Conservation (phyloP, 257 asterid genomes). For the Jacaranda mimosifolia region DNA sequence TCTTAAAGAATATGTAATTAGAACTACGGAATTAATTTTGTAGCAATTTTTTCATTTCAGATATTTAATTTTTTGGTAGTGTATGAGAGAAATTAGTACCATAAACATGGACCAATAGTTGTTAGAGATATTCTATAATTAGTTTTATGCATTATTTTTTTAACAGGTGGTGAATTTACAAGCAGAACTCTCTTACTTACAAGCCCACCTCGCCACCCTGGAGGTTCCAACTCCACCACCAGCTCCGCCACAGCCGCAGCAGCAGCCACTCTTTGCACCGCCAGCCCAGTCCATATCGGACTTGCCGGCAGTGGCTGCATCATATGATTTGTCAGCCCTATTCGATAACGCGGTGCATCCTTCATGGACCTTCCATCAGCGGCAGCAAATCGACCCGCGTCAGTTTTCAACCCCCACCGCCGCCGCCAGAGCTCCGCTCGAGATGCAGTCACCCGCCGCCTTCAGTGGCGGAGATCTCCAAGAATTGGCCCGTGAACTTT, state of each 20-base stretch:
- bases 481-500: conserved; percentile 81
- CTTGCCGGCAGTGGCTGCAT: conserved; percentile 62
- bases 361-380: conserved; percentile 55
- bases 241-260: conserved; percentile 46
- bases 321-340: conserved; percentile 71
- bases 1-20: no score
- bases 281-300: conserved; percentile 61
- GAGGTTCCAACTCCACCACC: conserved; percentile 81
- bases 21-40: no score
- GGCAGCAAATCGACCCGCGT: conserved; percentile 56
- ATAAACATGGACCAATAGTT: no score
- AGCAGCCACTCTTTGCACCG: conserved; percentile 46
- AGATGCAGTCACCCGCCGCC: conserved; percentile 36
- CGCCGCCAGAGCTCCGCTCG: conserved; percentile 29
- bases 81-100: no score
- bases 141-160: not conserved
- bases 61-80: no score
- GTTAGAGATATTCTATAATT: not conserved
- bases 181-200: conserved; percentile 79
- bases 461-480: conserved; percentile 70
- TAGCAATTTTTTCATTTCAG: no score
- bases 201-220: conserved; percentile 78
- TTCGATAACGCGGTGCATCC: conserved; percentile 67
- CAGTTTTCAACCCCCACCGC: conserved; percentile 34
- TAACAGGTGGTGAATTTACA: conserved; percentile 80